These are phyloP conservation scores for Yarrowia keelungensis DNA, from an alignment of 805 yeast species.

Conservation along the genomic window DNA sequence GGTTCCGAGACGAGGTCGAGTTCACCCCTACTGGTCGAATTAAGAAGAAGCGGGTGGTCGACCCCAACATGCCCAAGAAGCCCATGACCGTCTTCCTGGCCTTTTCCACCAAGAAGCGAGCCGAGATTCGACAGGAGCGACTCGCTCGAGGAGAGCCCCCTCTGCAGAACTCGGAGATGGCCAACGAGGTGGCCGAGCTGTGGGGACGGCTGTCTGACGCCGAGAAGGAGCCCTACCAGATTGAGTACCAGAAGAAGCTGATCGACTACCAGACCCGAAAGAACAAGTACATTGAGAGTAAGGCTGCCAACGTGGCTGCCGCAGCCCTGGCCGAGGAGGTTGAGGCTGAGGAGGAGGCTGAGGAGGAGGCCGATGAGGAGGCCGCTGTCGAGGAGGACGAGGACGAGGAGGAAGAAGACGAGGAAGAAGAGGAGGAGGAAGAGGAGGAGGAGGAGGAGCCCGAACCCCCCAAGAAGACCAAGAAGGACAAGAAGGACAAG, in stretches of 20 bases:
- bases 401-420: slow-evolving; percentile 49
- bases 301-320: slow-evolving; percentile 47
- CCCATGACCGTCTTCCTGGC: slow-evolving; percentile 88
- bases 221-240: slow-evolving; percentile 77
- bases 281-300: slow-evolving; percentile 53
- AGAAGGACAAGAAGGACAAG: slow-evolving; percentile 23
- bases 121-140: slow-evolving; percentile 72
- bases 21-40: slow-evolving; percentile 51
- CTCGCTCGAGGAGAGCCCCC: slow-evolving; percentile 64
- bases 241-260: slow-evolving; percentile 55
- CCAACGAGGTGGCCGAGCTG: slow-evolving; percentile 75
- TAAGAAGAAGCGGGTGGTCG: slow-evolving; percentile 63
- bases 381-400: slow-evolving; percentile 61
- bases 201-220: slow-evolving; percentile 78
- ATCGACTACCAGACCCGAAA: slow-evolving; percentile 56
- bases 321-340: slow-evolving; percentile 41
- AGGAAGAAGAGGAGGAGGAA: slow-evolving; percentile 52
- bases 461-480: slow-evolving; percentile 27
- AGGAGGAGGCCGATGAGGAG: slow-evolving; percentile 53
- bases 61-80: slow-evolving; percentile 95
- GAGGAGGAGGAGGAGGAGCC: slow-evolving; percentile 17
- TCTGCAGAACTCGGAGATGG: slow-evolving; percentile 75
- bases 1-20: slow-evolving; percentile 42
- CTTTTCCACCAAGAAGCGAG: slow-evolving; percentile 76
- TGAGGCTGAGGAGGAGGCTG: slow-evolving; percentile 47